Percentiles rank a stretch among this genome's conserved stretches.
Evolutionary conservation across 164 flowering plant species (phyloP).

Genomic region (Kingdonia uniflora): DNA sequence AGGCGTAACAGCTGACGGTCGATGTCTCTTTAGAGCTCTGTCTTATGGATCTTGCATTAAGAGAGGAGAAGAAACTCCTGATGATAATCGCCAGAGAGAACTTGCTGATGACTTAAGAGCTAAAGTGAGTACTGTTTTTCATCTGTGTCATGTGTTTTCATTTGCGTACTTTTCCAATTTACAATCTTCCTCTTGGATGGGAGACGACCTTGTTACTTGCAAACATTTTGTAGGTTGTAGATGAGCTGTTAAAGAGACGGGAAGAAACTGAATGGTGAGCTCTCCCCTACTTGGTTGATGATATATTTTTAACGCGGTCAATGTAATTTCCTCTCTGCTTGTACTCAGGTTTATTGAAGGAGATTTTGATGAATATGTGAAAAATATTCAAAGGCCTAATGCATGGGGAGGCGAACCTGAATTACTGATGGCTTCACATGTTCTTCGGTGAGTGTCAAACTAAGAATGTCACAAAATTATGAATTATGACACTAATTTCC

Average conservation of each 20-base stretch:
- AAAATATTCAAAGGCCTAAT: conserved; percentile 51
- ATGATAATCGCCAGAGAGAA: conserved; percentile 53
- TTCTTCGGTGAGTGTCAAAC: conserved; percentile 43
- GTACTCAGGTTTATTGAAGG: conserved; percentile 64
- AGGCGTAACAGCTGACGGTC: conserved; percentile 77
- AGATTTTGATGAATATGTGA: conserved; percentile 63
- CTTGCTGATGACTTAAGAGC: conserved; percentile 91
- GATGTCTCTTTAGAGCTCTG: conserved; percentile 85
- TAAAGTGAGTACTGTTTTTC: conserved; percentile 28
- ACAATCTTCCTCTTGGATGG: background rate
- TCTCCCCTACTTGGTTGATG: background rate
- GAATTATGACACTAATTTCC: too few species aligned
- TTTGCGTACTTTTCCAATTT: background rate
- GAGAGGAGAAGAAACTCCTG: conserved; percentile 65
- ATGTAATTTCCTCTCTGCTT: background rate
- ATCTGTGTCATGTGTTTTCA: background rate
- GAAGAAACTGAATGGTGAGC: conserved; percentile 63
- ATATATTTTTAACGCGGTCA: background rate
- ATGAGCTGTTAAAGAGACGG: conserved; percentile 82
- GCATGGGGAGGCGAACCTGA: conserved; percentile 49
- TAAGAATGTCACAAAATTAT: too few species aligned
- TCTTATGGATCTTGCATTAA: conserved; percentile 66
- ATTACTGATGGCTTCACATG: conserved; percentile 76
- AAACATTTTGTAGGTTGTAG: conserved; percentile 41
- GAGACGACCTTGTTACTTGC: background rate